Percentiles rank a stretch among this genome's conserved stretches.
phyloP scores from a whole-genome alignment of 2,329 filamentous ascomycete species.

The Davidsoniella neocaledoniae region DNA sequence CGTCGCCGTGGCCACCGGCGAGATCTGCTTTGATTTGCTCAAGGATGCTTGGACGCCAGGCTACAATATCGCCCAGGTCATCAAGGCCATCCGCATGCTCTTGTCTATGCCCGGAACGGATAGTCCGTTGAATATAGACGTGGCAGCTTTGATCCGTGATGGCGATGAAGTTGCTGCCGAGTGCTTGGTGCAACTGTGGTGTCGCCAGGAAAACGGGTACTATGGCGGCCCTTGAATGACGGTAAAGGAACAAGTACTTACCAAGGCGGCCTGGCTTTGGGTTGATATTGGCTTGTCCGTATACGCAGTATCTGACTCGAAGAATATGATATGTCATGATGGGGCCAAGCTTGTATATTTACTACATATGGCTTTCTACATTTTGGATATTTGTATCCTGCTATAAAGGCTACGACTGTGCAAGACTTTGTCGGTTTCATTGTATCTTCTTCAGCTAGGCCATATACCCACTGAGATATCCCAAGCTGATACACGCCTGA shows the following conservation, averaged over 20 bases:
- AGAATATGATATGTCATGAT: no score
- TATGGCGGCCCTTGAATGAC: constrained; percentile 11
- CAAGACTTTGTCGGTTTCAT: no score
- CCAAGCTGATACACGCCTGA: no score
- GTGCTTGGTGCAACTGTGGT: constrained; percentile 57
- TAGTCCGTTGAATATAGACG: constrained; percentile 62
- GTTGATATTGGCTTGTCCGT: no score
- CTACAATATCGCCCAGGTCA: constrained; percentile 60
- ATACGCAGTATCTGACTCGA: no score
- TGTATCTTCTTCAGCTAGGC: no score
- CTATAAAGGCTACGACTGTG: no score
- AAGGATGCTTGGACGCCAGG: constrained; percentile 67
- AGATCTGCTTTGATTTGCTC: constrained; percentile 87
- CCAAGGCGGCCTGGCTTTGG: no score
- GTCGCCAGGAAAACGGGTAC: constrained; percentile 18
- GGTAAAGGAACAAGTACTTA: background rate
- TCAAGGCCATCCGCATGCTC: constrained; percentile 57
- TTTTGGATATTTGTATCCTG: no score
- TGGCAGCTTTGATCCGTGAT: constrained; percentile 50
- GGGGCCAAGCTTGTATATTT: no score
- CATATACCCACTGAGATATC: no score
- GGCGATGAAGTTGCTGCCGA: constrained; percentile 54
- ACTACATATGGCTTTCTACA: no score
- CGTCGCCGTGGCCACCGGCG: constrained; percentile 51
- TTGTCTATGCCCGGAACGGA: constrained; percentile 51